A percentile compares a stretch with the other conserved stretches of the same genome.
Evolutionary conservation across 768 basidiomycete species (phyloP).

Genomic region (Crassisporium funariophilum): DNA sequence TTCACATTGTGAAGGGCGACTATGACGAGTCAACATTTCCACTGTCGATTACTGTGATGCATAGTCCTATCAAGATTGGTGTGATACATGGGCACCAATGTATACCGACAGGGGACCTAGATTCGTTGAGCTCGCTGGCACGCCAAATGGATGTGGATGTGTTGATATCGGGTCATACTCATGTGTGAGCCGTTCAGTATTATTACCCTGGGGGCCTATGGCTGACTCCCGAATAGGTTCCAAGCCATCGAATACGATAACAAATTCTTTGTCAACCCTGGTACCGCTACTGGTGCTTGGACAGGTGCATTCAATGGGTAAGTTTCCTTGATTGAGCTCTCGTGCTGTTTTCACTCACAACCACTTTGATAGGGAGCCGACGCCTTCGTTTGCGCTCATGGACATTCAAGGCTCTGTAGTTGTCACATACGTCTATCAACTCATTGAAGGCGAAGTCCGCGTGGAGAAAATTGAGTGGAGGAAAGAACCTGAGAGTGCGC

Average conservation of each 20-base stretch:
- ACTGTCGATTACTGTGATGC: constrained; percentile 75
- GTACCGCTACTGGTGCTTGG: constrained; percentile 95
- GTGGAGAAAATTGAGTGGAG: constrained; percentile 90
- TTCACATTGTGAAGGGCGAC: constrained; percentile 90
- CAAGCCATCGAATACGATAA: constrained; percentile 91
- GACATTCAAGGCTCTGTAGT: constrained; percentile 97
- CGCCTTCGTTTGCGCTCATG: constrained; percentile 95
- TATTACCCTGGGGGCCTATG: too few species aligned
- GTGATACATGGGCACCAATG: constrained; percentile 93
- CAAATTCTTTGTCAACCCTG: constrained; percentile 95
- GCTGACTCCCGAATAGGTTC: constrained; percentile 71
- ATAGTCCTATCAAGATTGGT: constrained; percentile 88
- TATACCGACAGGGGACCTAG: constrained; percentile 89
- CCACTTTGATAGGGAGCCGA: constrained; percentile 63
- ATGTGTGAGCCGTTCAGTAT: constrained; percentile 61
- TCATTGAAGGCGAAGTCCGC: constrained; percentile 91
- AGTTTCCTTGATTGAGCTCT: constrained; percentile 20
- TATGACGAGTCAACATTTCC: constrained; percentile 91
- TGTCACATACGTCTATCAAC: constrained; percentile 95
- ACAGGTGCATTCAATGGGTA: constrained; percentile 73
- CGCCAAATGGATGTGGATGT: constrained; percentile 99
- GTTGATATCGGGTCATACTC: constrained; percentile 90
- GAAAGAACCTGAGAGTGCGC: constrained; percentile 53
- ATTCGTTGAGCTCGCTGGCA: constrained; percentile 85
- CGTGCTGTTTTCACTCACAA: neutral